Evolutionary conservation across 805 yeast genomes (phyloP).

Genomic region (Saccharomycopsis sp.): DNA sequence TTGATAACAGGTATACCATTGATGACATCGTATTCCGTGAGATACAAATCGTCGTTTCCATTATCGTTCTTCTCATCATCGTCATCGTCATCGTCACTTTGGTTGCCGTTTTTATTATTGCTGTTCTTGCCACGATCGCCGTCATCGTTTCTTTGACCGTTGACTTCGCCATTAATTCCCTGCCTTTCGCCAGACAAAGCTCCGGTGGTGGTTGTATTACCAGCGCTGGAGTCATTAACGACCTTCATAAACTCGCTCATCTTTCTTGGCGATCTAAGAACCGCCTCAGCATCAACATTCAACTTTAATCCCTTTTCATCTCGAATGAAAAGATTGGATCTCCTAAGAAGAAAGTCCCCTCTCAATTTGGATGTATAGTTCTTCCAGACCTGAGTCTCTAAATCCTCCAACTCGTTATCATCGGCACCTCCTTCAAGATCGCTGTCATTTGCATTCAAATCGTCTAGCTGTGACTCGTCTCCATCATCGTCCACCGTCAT

Average conservation of each 20-base stretch:
- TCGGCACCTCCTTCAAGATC: conserved; percentile 22
- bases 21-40: conserved; percentile 77
- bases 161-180: conserved; percentile 30
- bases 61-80: conserved; percentile 36
- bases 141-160: conserved; percentile 28
- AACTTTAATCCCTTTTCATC: conserved; percentile 40
- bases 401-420: conserved; percentile 50
- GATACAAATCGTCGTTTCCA: conserved; percentile 54
- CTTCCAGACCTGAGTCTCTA: conserved; percentile 80
- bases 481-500: conserved; percentile 32
- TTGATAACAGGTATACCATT: conserved; percentile 70
- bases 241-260: conserved; percentile 50
- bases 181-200: conserved; percentile 27
- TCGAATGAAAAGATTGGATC: conserved; percentile 54
- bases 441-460: conserved; percentile 21
- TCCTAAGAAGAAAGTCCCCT: conserved; percentile 62
- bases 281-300: conserved; percentile 63
- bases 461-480: conserved; percentile 35
- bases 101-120: conserved; percentile 2
- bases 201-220: conserved; percentile 29
- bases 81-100: conserved; percentile 17
- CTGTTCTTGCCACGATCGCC: conserved; percentile 2
- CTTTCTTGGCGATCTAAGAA: conserved; percentile 54
- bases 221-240: conserved; percentile 27
- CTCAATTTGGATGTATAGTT: conserved; percentile 72